Base-by-base conservation (phyloP, 768 basidiomycete species). In the Lentinula sp. region DNA sequence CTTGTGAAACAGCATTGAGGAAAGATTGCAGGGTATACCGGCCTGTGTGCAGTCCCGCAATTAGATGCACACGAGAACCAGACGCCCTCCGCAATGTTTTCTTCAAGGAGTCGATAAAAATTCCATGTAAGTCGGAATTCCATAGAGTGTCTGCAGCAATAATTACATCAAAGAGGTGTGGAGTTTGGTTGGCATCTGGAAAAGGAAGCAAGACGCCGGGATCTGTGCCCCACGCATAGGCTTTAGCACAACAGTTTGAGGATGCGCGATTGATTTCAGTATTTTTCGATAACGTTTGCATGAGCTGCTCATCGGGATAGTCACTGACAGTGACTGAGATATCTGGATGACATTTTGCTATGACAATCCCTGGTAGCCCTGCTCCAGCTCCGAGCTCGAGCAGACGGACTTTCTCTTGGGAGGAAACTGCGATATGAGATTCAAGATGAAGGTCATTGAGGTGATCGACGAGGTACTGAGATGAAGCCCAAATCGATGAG, bases 121-220 rank as follows among this genome's bases (percentile, higher is more conserved):
- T 64, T 0, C 53, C 63, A 64, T 91, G 89, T 3, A 80, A 64
- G 23, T 84, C 83, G 3, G 86, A 70, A 67, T 91, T 88, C 91
- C 89, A 92, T 1, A 93, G 72, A 34, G 89, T 91, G 67, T 92
- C 91, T 11, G 89, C 86, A 0, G 89, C 88, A 23, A 91, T 63
- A 35, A 92, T 73, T 43, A 89, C 62, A 66, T 92, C 88, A 68
- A 88, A 88, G 15, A 75, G 72, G 15, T 7, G 13, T 18, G 39
- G 18, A 40, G 3, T 34, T 23, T 13, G 32, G 50, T 52, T 35
- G 49, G 40, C 2, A 46, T 16, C n/a, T 21, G 7, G 39, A 11
- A 10, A 32, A 16, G 13, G 63, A 6, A 73, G 62, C 13, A 75
- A 57, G 2, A 68, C 31, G 0, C 76, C 65, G 8, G 80, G 67